Conservation (phyloP, 805 yeast species). For the Lipomyces mesembrius region DNA sequence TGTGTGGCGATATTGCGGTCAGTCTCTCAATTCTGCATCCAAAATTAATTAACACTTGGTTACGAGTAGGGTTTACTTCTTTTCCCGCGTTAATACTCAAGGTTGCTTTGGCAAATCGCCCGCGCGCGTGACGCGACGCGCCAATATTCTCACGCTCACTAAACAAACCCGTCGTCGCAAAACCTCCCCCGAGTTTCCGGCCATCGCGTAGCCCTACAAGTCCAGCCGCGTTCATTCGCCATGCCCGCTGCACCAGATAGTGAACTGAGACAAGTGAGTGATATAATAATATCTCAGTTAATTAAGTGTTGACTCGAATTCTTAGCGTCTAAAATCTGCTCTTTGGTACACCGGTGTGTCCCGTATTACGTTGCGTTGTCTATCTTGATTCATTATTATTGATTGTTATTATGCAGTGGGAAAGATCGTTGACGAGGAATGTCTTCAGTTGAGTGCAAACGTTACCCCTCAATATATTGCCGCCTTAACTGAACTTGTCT, state of each 20-base stretch:
- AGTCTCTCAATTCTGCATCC: background rate
- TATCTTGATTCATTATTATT: background rate
- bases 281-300: background rate
- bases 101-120: too few relatives aligned
- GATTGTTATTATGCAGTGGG: conserved; percentile 32
- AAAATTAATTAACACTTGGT: too few relatives aligned
- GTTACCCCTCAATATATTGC: conserved; percentile 45
- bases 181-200: too few relatives aligned
- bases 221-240: background rate
- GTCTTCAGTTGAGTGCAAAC: conserved; percentile 34
- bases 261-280: background rate
- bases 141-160: too few relatives aligned
- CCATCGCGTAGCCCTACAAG: background rate
- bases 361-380: background rate
- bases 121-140: too few relatives aligned
- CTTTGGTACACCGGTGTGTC: conserved; percentile 41
- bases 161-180: too few relatives aligned
- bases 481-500: conserved; percentile 44
- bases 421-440: conserved; percentile 43
- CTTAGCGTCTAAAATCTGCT: conserved; percentile 40
- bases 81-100: too few relatives aligned
- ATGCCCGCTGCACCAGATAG: background rate
- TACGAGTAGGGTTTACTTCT: too few relatives aligned
- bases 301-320: background rate
- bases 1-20: background rate